Conservation (phyloP, 192 early-diverging fungal species). For the Spizellomyces punctatus region DNA sequence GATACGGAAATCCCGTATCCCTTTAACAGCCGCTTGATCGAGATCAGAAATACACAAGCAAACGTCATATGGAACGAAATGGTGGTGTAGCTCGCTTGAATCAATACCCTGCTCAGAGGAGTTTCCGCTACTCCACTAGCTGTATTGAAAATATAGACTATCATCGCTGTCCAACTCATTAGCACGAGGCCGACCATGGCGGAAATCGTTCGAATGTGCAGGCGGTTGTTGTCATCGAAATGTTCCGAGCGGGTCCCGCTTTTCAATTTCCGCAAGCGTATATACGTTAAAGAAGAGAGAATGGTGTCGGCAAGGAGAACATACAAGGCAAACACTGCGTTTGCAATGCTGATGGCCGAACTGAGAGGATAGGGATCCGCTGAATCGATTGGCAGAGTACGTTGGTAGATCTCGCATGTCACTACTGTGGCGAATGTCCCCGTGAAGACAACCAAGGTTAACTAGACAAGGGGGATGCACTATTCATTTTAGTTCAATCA, state of each 20-base stretch:
- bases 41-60: not conserved
- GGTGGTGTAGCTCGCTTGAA: not conserved
- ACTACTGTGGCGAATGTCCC: not conserved
- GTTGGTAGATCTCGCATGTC: not conserved
- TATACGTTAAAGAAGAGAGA: not conserved
- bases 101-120: not conserved
- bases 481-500: not conserved
- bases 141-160: not conserved
- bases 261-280: not conserved
- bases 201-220: not conserved
- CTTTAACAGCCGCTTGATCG: conserved; percentile 1
- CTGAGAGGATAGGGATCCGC: not conserved
- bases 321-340: not conserved
- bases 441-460: not conserved
- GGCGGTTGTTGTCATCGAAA: not conserved
- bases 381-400: not conserved
- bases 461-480: not conserved
- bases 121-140: not conserved
- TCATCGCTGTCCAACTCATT: not conserved
- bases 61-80: not conserved
- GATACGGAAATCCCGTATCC: not conserved
- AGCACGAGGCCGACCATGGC: not conserved
- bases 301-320: not conserved
- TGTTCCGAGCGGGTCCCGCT: not conserved
- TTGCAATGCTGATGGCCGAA: not conserved